phyloP scores from a whole-genome alignment of 2,329 filamentous ascomycete genomes.

The Dactylellina drechsleri region DNA sequence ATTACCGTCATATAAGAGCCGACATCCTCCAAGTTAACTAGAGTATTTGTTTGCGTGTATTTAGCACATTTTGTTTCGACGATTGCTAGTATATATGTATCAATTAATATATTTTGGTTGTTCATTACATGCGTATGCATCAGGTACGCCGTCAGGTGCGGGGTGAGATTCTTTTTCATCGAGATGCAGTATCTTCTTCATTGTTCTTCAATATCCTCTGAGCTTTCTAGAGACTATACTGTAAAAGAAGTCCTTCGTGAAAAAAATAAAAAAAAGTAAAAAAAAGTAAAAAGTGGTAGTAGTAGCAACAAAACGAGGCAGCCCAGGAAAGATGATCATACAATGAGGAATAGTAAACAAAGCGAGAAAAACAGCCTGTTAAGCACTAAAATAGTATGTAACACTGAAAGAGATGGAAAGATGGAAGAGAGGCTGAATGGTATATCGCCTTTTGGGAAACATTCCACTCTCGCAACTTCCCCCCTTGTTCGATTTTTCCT shows the following conservation, averaged over 20 bases:
- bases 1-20: too few relatives aligned
- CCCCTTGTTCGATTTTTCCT: not conserved
- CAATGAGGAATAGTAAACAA: slow-evolving; percentile 44
- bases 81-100: not conserved
- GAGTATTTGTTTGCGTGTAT: not conserved
- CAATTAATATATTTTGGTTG: slow-evolving; percentile 28
- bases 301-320: slow-evolving; percentile 52
- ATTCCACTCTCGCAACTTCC: not conserved
- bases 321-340: slow-evolving; percentile 55
- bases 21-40: too few relatives aligned
- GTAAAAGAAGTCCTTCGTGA: slow-evolving; percentile 33
- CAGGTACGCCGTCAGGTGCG: slow-evolving; percentile 36
- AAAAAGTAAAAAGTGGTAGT: slow-evolving; percentile 45
- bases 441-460: slow-evolving; percentile 3
- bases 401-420: slow-evolving; percentile 49
- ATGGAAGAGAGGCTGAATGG: slow-evolving; percentile 17
- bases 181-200: slow-evolving; percentile 55
- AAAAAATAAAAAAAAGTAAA: slow-evolving; percentile 47
- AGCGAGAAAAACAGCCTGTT: slow-evolving; percentile 41
- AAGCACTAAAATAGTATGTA: slow-evolving; percentile 55
- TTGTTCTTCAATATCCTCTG: slow-evolving; percentile 39
- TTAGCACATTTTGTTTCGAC: too few relatives aligned
- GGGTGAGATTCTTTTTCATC: slow-evolving; percentile 41
- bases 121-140: slow-evolving; percentile 38
- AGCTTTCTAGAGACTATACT: slow-evolving; percentile 36